Base-by-base conservation (phyloP, 176 grass and related monocot genomes). In the Dendrocalamus sinicus region DNA sequence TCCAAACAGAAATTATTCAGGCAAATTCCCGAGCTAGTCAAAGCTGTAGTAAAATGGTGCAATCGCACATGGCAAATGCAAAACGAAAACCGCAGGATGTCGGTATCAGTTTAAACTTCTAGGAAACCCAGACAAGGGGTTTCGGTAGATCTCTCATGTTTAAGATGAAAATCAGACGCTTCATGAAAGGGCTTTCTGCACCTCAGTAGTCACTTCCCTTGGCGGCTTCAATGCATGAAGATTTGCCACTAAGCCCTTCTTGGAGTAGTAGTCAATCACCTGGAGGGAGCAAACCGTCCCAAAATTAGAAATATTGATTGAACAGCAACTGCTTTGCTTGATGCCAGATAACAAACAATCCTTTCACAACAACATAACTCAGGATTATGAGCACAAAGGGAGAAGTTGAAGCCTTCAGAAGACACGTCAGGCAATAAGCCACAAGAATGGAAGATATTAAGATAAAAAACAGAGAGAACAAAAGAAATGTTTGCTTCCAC, bases 201-300 rank as follows among this genome's bases (percentile, higher is more conserved):
- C 90, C 81, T 96, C 91, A 10, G 35, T 14, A 30, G 86, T 92
- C 41, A 99, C 93, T 70, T 96, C 93, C 84, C 86, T 92, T 4
- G 93, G 93, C 48, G 93, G 79, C 74, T 96, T 99, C 78, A 92
- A 90, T 0, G 96, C 96, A 28, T 86, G 86, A 79, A 98, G 90
- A 35, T 94, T 92, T 2, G 58, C 93, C 26, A 95, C 93, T 51
- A 94, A 60, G 11, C 93, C 83, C 71, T 98, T 92, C 90, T 94
- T 95, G 24, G 87, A 84, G 72, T 95, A 95, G 86, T 98, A 98
- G 30, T 91, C 91, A 74, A 94, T 99, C 79, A 99, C 93, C 93
- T 98, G 78, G 19, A 83, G 45, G 35, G 41, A 23, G 46, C 9
- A 74, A 86, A 86, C n/a, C 67, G 54, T 73, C 54, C 13, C 22